Evolutionary conservation across 495 filamentous ascomycete genomes (phyloP).

Genomic region (Aspergillus funiculosus): DNA sequence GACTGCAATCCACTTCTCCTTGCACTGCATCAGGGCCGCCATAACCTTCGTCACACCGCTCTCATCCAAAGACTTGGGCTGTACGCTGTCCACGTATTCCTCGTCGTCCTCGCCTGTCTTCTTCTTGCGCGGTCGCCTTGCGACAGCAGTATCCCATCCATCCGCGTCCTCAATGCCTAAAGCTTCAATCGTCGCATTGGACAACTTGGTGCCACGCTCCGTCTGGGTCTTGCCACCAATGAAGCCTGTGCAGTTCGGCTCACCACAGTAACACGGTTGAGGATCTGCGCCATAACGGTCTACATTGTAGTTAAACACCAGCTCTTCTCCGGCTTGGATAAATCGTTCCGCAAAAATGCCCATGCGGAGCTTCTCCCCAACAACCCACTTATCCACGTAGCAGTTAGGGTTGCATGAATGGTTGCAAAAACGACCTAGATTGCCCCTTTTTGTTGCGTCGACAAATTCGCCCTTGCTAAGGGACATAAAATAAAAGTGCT

Average conservation of each 20-base stretch:
- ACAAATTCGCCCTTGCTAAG: constrained; percentile 94
- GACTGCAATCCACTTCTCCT: constrained; percentile 98
- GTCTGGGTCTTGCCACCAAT: constrained; percentile 98
- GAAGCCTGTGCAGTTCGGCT: constrained; percentile 90
- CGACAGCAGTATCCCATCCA: constrained; percentile 81
- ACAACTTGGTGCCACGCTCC: constrained; percentile 86
- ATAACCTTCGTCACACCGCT: constrained; percentile 94
- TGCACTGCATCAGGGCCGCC: constrained; percentile 96
- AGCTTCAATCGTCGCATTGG: constrained; percentile 85
- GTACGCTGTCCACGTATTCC: constrained; percentile 87
- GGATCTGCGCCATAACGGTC: constrained; percentile 96
- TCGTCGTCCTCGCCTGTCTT: constrained; percentile 93
- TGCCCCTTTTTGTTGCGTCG: constrained; percentile 94
- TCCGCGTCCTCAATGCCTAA: constrained; percentile 93
- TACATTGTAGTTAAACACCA: constrained; percentile 99
- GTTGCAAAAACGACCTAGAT: constrained; percentile 96
- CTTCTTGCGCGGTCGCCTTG: constrained; percentile 87
- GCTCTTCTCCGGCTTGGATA: constrained; percentile 84
- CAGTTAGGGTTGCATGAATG: constrained; percentile 99
- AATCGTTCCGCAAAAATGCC: constrained; percentile 91
- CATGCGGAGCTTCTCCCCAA: constrained; percentile 97
- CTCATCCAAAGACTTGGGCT: constrained; percentile 79
- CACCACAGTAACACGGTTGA: constrained; percentile 93
- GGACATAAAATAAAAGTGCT: constrained; percentile 99
- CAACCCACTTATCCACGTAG: constrained; percentile 99